phyloP scores from a whole-genome alignment of 768 basidiomycete genomes.

The Suillus subluteus region DNA sequence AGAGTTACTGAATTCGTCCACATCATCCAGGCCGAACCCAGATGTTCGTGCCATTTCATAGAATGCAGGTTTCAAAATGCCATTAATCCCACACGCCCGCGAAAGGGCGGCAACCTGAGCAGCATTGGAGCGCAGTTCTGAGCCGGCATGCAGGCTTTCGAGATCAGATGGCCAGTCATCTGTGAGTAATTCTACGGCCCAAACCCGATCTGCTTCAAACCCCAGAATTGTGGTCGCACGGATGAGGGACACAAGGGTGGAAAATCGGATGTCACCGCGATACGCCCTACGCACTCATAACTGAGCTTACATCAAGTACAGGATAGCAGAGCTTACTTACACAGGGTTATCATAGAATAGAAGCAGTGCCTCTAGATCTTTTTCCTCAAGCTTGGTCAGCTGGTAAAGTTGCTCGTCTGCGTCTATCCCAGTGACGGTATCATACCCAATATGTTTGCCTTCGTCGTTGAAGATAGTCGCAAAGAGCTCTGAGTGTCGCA shows the following conservation, averaged over 20 bases:
- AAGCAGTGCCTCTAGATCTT: not conserved
- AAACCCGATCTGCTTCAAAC: not conserved
- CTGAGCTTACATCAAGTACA: too few species aligned
- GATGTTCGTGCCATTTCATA: constrained; percentile 38
- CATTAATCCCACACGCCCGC: constrained; percentile 28
- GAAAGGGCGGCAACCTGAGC: constrained; percentile 35
- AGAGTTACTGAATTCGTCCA: not conserved
- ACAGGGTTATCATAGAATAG: not conserved
- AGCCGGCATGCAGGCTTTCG: not conserved
- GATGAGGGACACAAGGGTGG: not conserved
- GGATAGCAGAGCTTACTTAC: not conserved
- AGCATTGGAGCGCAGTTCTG: not conserved
- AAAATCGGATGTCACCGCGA: too few species aligned
- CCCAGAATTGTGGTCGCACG: not conserved
- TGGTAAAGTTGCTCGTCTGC: not conserved
- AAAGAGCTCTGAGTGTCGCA: not conserved
- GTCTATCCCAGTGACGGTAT: not conserved
- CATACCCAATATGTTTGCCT: not conserved
- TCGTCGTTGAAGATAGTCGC: not conserved
- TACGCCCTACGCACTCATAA: too few species aligned
- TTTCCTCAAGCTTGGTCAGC: not conserved
- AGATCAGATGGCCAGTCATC: not conserved
- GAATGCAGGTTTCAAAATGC: constrained; percentile 39
- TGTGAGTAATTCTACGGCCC: not conserved
- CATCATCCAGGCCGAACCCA: constrained; percentile 7